Conservation (phyloP, 371 early-diverging fungal genomes). For the Batrachochytrium dendrobatidis region DNA sequence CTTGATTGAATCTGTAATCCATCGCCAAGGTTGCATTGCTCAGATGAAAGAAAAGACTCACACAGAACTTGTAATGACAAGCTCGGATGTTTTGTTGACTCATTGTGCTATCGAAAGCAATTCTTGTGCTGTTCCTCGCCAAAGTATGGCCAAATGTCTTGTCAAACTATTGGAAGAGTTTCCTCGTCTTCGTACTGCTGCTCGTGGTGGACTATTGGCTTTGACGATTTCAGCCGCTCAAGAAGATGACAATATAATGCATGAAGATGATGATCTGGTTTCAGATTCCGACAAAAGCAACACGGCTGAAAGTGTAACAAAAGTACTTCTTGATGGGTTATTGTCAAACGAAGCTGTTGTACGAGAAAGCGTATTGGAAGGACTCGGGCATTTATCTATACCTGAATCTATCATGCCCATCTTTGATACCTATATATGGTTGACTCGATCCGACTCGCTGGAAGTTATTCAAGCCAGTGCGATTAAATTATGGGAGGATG, state of each 20-base stretch:
- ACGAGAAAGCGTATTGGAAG: slow-evolving; percentile 68
- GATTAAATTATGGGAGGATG: slow-evolving; percentile 58
- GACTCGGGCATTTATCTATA: slow-evolving; percentile 48
- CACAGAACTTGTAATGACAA: slow-evolving; percentile 68
- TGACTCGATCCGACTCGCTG: slow-evolving; percentile 43
- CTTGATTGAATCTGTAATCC: slow-evolving; percentile 60
- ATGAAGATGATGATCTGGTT: slow-evolving; percentile 34
- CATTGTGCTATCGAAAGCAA: slow-evolving; percentile 58
- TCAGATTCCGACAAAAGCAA: not conserved
- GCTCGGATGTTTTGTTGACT: slow-evolving; percentile 59
- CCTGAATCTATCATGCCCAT: slow-evolving; percentile 8
- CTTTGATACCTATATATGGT: slow-evolving; percentile 38
- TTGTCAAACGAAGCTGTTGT: slow-evolving; percentile 67
- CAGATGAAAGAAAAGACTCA: slow-evolving; percentile 40
- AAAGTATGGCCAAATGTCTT: slow-evolving; percentile 53
- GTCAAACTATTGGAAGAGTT: slow-evolving; percentile 55
- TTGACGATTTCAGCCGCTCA: slow-evolving; percentile 53
- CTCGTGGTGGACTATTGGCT: slow-evolving; percentile 56
- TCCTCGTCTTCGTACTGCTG: slow-evolving; percentile 60
- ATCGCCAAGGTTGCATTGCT: slow-evolving; percentile 54
- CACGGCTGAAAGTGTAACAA: slow-evolving; percentile 17
- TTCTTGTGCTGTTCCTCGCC: slow-evolving; percentile 55
- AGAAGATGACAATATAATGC: slow-evolving; percentile 24
- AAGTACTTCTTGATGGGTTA: slow-evolving; percentile 60
- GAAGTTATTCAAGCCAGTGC: slow-evolving; percentile 65